phyloP scores from a whole-genome alignment of 2,329 filamentous ascomycete species.

The Drechslera avenae region DNA sequence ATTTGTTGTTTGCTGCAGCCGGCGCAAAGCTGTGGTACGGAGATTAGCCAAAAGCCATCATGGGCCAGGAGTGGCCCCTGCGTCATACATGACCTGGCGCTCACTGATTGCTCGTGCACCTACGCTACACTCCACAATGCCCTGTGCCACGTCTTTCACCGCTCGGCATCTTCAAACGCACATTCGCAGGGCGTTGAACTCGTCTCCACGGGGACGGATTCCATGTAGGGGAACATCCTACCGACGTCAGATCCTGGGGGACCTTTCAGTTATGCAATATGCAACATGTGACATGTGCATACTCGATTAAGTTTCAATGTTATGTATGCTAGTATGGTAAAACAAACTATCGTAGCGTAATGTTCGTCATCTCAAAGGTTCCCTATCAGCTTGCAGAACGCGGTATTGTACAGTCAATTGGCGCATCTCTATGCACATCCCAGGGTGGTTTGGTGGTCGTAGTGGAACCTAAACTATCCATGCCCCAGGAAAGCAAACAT shows the following conservation, averaged over 20 bases:
- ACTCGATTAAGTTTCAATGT: too few species aligned
- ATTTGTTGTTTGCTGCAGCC: slow-evolving; percentile 10
- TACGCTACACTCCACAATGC: slow-evolving; percentile 3
- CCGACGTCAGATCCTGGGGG: too few species aligned
- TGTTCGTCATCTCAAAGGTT: too few species aligned
- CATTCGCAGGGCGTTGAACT: neutral
- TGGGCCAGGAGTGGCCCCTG: slow-evolving; percentile 15
- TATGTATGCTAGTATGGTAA: too few species aligned
- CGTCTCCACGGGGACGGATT: too few species aligned
- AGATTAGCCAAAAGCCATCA: neutral
- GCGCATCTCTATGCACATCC: neutral
- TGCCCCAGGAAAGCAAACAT: slow-evolving; percentile 8
- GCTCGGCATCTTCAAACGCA: neutral
- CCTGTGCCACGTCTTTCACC: slow-evolving; percentile 13
- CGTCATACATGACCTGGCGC: slow-evolving; percentile 22
- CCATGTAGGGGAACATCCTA: too few species aligned
- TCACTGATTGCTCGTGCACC: slow-evolving; percentile 11
- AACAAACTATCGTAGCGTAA: too few species aligned
- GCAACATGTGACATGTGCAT: too few species aligned
- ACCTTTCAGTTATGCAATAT: neutral
- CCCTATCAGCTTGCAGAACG: neutral
- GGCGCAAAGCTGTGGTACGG: slow-evolving; percentile 4
- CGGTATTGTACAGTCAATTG: slow-evolving; percentile 2
- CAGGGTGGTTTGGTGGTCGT: neutral
- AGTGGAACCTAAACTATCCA: neutral